Conservation (phyloP, 1,284 basidiomycete genomes). For the Trametes sp. region DNA sequence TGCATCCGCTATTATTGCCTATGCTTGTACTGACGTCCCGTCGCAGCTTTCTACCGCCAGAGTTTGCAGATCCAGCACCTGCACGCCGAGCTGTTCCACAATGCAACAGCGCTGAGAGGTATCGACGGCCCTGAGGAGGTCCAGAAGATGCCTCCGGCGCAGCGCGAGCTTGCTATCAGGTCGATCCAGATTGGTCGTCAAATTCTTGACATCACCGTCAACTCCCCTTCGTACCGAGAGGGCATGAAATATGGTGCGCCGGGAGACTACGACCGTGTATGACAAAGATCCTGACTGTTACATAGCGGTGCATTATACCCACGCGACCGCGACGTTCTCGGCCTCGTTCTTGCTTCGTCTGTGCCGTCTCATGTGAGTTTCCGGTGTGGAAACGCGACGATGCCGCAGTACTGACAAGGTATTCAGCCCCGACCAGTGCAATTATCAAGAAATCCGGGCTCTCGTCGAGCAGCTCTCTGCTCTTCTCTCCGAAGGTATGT, state of each 20-base stretch:
- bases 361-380: constrained; percentile 81
- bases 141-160: constrained; percentile 73
- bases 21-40: constrained; percentile 19
- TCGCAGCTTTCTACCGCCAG: constrained; percentile 80
- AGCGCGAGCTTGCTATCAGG: constrained; percentile 72
- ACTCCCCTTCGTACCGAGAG: constrained; percentile 83
- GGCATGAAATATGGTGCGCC: constrained; percentile 86
- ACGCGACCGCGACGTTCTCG: constrained; percentile 92
- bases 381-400: not conserved
- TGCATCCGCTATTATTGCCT: constrained; percentile 3
- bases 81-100: constrained; percentile 83
- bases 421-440: constrained; percentile 80
- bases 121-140: constrained; percentile 82
- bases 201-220: constrained; percentile 77
- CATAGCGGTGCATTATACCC: constrained; percentile 86
- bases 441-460: constrained; percentile 75
- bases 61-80: constrained; percentile 82
- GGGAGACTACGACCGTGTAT: not conserved
- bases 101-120: constrained; percentile 77
- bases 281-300: constrained; percentile 7
- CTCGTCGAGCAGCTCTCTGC: constrained; percentile 82
- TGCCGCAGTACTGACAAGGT: not conserved
- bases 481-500: constrained; percentile 76
- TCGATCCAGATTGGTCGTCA: constrained; percentile 76
- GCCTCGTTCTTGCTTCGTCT: constrained; percentile 89